A percentile compares a stretch with the other conserved stretches of the same genome.
Evolutionary conservation across 2,329 filamentous ascomycete species (phyloP).

Genomic region (Pyrenophora tritici-repentis): DNA sequence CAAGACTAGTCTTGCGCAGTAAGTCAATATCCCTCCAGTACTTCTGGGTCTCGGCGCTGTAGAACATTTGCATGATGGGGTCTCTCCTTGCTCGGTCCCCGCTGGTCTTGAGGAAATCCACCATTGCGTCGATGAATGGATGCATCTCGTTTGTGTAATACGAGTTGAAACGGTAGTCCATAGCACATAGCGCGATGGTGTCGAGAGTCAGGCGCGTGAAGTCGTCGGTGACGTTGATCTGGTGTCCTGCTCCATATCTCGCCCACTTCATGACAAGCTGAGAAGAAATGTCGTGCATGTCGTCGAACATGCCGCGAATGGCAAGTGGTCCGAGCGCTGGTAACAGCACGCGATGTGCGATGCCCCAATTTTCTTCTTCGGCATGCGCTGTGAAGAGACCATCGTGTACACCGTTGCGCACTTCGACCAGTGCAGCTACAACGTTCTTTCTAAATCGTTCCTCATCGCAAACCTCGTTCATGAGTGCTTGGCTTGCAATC

Average conservation of each 20-base stretch:
- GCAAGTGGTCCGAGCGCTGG: slow-evolving; percentile 72
- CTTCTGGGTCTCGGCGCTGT: slow-evolving; percentile 48
- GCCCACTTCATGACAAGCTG: slow-evolving; percentile 73
- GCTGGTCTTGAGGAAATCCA: slow-evolving; percentile 44
- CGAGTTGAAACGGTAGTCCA: slow-evolving; percentile 51
- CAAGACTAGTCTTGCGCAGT: slow-evolving; percentile 61
- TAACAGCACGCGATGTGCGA: slow-evolving; percentile 68
- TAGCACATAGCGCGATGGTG: slow-evolving; percentile 47
- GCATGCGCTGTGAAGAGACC: slow-evolving; percentile 50
- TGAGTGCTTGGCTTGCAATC: slow-evolving; percentile 40
- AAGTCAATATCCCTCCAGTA: slow-evolving; percentile 59
- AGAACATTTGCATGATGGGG: slow-evolving; percentile 42
- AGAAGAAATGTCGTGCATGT: slow-evolving; percentile 62
- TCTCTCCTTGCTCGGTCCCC: slow-evolving; percentile 41
- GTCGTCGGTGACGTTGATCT: slow-evolving; percentile 45
- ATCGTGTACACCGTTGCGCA: slow-evolving; percentile 46
- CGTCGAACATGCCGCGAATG: slow-evolving; percentile 70
- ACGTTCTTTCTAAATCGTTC: slow-evolving; percentile 42
- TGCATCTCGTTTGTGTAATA: slow-evolving; percentile 46
- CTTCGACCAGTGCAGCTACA: slow-evolving; percentile 35
- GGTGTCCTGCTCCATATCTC: slow-evolving; percentile 52
- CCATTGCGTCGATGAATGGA: slow-evolving; percentile 47
- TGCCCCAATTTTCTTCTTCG: slow-evolving; percentile 52
- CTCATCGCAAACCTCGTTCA: slow-evolving; percentile 50
- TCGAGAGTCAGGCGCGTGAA: slow-evolving; percentile 48